phyloP scores from a whole-genome alignment of 2,329 filamentous ascomycete genomes.

The Colletotrichum scovillei region DNA sequence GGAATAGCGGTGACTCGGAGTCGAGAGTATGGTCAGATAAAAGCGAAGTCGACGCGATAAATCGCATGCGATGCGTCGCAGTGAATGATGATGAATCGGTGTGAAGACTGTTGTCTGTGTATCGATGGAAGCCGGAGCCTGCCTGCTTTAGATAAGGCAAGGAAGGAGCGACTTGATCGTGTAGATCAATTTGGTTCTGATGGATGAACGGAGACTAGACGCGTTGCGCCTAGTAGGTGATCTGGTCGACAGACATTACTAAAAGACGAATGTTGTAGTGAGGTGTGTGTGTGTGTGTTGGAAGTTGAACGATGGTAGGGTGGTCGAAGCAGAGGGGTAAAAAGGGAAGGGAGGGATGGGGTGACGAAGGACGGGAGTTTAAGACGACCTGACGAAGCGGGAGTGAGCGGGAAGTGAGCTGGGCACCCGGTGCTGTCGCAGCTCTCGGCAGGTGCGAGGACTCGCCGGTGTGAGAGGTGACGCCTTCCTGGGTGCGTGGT shows the following conservation, averaged over 20 bases:
- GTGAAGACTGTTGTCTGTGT: conserved; percentile 25
- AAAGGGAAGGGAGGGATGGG: conserved; percentile 21
- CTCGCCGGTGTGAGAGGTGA: conserved; percentile 16
- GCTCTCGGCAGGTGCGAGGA: conserved; percentile 30
- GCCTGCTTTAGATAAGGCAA: conserved; percentile 28
- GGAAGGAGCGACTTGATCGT: conserved; percentile 32
- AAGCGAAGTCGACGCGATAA: conserved; percentile 7
- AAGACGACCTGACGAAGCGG: conserved; percentile 20
- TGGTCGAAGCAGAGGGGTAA: conserved; percentile 2
- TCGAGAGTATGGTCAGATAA: background rate
- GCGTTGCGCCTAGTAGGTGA: conserved; percentile 37
- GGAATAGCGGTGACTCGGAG: conserved; percentile 26
- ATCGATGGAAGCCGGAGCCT: conserved; percentile 25
- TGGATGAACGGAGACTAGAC: conserved; percentile 36
- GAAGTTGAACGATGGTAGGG: background rate
- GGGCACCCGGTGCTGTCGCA: conserved; percentile 20
- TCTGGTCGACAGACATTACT: conserved; percentile 36
- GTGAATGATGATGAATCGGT: conserved; percentile 6
- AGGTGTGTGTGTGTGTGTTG: conserved; percentile 5
- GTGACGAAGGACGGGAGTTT: conserved; percentile 29
- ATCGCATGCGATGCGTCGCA: conserved; percentile 19
- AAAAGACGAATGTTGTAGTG: conserved; percentile 14
- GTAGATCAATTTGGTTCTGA: conserved; percentile 30
- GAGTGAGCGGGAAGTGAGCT: conserved; percentile 16
- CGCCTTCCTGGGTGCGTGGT: conserved; percentile 22